Evolutionary conservation across 2,329 filamentous ascomycete species (phyloP), one percentile per base, ranked within the genome.

Genomic region (Cladosporium sphaerospermum): DNA sequence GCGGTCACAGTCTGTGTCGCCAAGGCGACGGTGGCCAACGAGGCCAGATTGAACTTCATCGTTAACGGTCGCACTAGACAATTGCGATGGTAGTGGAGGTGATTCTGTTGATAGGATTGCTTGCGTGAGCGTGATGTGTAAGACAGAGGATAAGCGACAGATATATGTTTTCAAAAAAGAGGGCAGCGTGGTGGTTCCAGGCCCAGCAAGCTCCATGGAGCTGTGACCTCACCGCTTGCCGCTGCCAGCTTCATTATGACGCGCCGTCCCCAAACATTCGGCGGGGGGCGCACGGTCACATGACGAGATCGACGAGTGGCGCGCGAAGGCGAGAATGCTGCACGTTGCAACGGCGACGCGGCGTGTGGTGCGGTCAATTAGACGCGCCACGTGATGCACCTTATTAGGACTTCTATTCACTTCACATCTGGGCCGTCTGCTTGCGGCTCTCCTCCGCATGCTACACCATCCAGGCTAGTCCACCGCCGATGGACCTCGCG

Each of bases 1-100:
- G 84, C 88, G 58, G 82, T 73, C 45, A 82, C 83, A 57, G 78
- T 79, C 66, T 88, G 82, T 39, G 85, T 81, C 67, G 87, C 85
- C 54, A 95, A 75, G 64, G 83, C 82, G 67, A 88, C 77, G 65
- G 88, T 76, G 61, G 92, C 73, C 72, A 89, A 69, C 68, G 84
- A 80, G 57, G 80, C 77, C 67, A 89, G 73, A 59, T 78, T 73
- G 72, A 93, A 81, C 78, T 82, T 93, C 91, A 96, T 96, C 58
- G 58, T 82, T 48, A 28, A 28, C n/a, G n/a, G 34, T 4, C n/a
- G 34, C 34, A n/a, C 10, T 11, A 11, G 34, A 36, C 34, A 36
- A 36, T 8, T 11, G n/a, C n/a, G 34, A 36, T 36, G 36, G 36
- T 14, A 39, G n/a, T n/a, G n/a, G 36, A 14, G 36, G 36, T 3